Evolutionary conservation across 2,329 filamentous ascomycete species (phyloP), one percentile per base, ranked within the genome.

Genomic region (Davidsoniella virescens): DNA sequence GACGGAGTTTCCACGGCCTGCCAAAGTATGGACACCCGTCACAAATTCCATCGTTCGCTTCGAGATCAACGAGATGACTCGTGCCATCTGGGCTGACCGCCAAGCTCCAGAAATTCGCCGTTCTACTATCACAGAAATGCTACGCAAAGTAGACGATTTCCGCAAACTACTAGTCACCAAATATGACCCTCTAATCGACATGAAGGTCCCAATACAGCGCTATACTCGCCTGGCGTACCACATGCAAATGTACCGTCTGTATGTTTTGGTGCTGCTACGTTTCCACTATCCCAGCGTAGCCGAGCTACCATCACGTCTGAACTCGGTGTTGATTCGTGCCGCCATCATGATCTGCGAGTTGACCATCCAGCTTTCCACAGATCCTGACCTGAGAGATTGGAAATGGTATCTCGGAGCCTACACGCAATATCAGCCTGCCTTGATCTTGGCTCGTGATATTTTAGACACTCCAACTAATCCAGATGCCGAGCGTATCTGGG

Each of bases 61-160:
- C 55, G 82, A 87, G 60, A 75, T 78, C 60, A 79, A 78, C 58
- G 82, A 87, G 62, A 81, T 87, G 71, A 78, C 80, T 63, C 75
- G 82, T 12, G 69, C 72, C 50, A 69, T 85, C 46, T 85, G 80
- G 79, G 65, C 72, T n/a, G 82, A 87, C 59, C 70, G 82, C 41
- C 70, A 78, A 20, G 73, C 75, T 49, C 65, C 86, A 10, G 78
- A 84, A 57, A 69, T 67, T 46, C 73, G 73, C 57, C 75, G 73
- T 59, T 74, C 73, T 37, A 75, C 71, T 14, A 64, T 86, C 45
- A 82, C 79, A 0, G 70, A 74, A 2, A 70, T 84, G 29, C 68
- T 88, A 18, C 69, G 71, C 49, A 83, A 82, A 59, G 75, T 85
- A 44, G 80, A 86, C 60, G 73, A 73, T 39, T 86, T 86, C 62